Conservation (phyloP, 2,329 filamentous ascomycete species). For the Tympanopsis confertula region DNA sequence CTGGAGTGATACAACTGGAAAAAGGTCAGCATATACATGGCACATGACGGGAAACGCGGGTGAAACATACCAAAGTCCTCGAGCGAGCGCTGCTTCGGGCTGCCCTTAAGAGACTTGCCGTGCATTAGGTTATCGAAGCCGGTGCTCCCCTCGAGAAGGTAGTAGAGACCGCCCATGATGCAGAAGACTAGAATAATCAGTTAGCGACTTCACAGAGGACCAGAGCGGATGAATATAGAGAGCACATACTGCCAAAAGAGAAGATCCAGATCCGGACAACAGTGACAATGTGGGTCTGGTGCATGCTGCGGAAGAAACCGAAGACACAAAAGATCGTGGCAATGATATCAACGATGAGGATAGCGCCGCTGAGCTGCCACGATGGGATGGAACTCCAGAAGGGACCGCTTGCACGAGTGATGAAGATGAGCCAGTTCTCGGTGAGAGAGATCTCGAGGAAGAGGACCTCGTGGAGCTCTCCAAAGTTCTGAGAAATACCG, state of each 20-base stretch:
- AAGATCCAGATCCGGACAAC: slow-evolving; percentile 86
- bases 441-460: slow-evolving; percentile 86
- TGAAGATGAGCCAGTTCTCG: slow-evolving; percentile 95
- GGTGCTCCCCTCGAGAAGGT: slow-evolving; percentile 68
- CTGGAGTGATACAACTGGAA: slow-evolving; percentile 71
- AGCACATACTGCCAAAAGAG: slow-evolving; percentile 78
- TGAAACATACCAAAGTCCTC: slow-evolving; percentile 73
- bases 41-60: slow-evolving; percentile 1
- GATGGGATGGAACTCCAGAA: slow-evolving; percentile 86
- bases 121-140: slow-evolving; percentile 91
- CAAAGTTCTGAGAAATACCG: slow-evolving; percentile 84
- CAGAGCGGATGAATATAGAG: too few relatives aligned
- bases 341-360: slow-evolving; percentile 69
- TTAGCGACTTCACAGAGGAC: too few relatives aligned
- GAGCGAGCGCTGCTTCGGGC: slow-evolving; percentile 70
- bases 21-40: slow-evolving; percentile 5
- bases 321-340: slow-evolving; percentile 79
- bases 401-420: slow-evolving; percentile 82
- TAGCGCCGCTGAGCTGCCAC: slow-evolving; percentile 70
- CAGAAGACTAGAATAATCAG: too few relatives aligned
- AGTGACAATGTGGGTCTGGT: slow-evolving; percentile 61
- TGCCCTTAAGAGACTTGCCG: slow-evolving; percentile 72
- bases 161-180: slow-evolving; percentile 54
- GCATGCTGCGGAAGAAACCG: slow-evolving; percentile 63
- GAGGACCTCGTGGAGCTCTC: slow-evolving; percentile 68